Evolutionary conservation across 2,329 filamentous ascomycete species (phyloP), one percentile per base, ranked within the genome.

Genomic region (Dichotomopilus funicola): DNA sequence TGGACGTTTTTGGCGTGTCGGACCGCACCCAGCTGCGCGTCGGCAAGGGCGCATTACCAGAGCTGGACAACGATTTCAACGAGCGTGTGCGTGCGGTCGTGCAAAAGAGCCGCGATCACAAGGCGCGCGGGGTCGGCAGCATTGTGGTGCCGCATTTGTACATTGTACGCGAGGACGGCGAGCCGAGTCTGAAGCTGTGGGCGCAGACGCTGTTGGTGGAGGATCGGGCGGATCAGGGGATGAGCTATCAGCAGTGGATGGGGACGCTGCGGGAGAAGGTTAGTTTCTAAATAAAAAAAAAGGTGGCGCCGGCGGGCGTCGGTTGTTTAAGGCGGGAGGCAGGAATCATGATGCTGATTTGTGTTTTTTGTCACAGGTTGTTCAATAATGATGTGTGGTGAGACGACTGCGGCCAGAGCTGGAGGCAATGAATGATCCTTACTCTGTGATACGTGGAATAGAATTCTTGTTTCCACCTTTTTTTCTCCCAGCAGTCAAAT

Each of bases 121-220:
- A 85, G 68, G 81, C 88, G 35, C 88, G 91, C 67, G 91, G 91
- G 2, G 91, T 94, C 12, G 94, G 94, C 60, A 95, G 90, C 71
- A 95, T 97, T 62, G 82, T 86, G n/a, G 83, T 95, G 59, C 94
- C 94, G 49, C 89, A 95, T 66, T 77, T 99, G 55, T 99, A 97
- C 70, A 80, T 97, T 64, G 88, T 97, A 59, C 85, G 91, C 65
- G 92, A 97, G 72, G 94, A 97, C 67, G 94, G 94, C 51, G 94
- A 99, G 74, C 94, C 94, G 36, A 92, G 89, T 66, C 76, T 99
- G 70, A 91, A 95, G 73, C 77, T 97, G 61, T 99, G 94, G 94
- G 94, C 94, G 45, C 92, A 96, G 78, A 96, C 94, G 44, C 78
- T 97, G 72, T 76, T 99, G 65, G 87, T 99, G 47, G 94, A 99